Evolutionary conservation across 2,329 filamentous ascomycete species (phyloP).

Genomic region (Neonectria coccinea): DNA sequence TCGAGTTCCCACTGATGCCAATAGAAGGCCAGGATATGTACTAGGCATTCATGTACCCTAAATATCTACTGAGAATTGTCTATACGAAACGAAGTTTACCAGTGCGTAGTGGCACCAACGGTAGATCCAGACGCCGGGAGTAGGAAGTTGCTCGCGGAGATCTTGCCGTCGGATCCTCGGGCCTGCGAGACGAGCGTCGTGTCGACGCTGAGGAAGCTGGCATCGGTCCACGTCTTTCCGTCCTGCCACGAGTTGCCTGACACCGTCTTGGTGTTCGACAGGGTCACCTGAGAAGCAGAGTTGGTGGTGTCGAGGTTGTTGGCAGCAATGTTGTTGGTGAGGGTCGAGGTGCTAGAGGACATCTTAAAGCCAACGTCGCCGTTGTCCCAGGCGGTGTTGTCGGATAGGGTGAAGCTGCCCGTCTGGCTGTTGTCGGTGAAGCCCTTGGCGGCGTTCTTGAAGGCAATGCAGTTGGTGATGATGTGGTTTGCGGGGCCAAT

Average conservation of each 20-base stretch:
- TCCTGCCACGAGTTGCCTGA: slow-evolving; percentile 57
- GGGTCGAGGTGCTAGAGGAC: slow-evolving; percentile 47
- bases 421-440: slow-evolving; percentile 61
- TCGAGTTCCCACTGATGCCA: no score
- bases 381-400: slow-evolving; percentile 62
- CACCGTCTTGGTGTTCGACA: slow-evolving; percentile 41
- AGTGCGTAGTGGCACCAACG: slow-evolving; percentile 32
- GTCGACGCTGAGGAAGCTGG: slow-evolving; percentile 52
- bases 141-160: slow-evolving; percentile 55
- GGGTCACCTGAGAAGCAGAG: slow-evolving; percentile 40
- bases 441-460: slow-evolving; percentile 57
- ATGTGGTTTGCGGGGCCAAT: slow-evolving; percentile 56
- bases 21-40: no score
- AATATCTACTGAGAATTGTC: neutral
- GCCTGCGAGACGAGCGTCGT: slow-evolving; percentile 50
- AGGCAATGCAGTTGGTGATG: slow-evolving; percentile 59
- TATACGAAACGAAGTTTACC: slow-evolving; percentile 3
- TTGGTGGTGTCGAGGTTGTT: slow-evolving; percentile 41
- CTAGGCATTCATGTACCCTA: neutral
- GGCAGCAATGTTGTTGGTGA: slow-evolving; percentile 54
- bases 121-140: slow-evolving; percentile 47
- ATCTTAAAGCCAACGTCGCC: slow-evolving; percentile 56
- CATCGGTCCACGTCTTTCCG: slow-evolving; percentile 52
- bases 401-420: slow-evolving; percentile 53
- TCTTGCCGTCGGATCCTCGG: slow-evolving; percentile 51